phyloP scores from a whole-genome alignment of 768 basidiomycete species.

The Boletus barrowsii region DNA sequence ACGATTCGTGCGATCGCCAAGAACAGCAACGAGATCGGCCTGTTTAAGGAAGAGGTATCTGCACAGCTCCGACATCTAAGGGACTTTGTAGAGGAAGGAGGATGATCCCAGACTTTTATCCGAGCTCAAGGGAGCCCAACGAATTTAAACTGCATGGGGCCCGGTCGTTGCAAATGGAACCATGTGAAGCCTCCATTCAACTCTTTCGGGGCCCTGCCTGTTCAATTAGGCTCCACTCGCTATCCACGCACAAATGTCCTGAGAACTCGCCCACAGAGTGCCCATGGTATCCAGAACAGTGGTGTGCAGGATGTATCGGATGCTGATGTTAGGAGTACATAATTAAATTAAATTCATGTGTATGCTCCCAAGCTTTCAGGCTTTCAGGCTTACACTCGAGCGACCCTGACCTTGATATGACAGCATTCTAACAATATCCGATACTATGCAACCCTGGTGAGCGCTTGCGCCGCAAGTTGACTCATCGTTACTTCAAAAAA shows the following conservation, averaged over 20 bases:
- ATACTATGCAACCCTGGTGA: too few relatives aligned
- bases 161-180: neutral
- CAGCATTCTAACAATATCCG: too few relatives aligned
- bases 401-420: too few relatives aligned
- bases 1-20: slow-evolving; percentile 79
- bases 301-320: neutral
- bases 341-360: too few relatives aligned
- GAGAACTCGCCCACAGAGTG: neutral
- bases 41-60: slow-evolving; percentile 78
- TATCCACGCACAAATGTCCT: neutral
- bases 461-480: too few relatives aligned
- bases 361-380: neutral
- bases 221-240: neutral
- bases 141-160: neutral
- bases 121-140: neutral
- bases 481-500: too few relatives aligned
- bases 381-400: neutral
- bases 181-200: neutral
- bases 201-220: neutral
- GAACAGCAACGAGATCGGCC: slow-evolving; percentile 78
- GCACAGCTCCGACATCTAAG: slow-evolving; percentile 64
- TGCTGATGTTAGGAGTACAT: neutral
- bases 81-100: slow-evolving; percentile 60
- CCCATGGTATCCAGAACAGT: neutral
- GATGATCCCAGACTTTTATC: slow-evolving; percentile 12